Conservation (phyloP, 2,329 filamentous ascomycete species). For the Arthrobotrys sinensis region DNA sequence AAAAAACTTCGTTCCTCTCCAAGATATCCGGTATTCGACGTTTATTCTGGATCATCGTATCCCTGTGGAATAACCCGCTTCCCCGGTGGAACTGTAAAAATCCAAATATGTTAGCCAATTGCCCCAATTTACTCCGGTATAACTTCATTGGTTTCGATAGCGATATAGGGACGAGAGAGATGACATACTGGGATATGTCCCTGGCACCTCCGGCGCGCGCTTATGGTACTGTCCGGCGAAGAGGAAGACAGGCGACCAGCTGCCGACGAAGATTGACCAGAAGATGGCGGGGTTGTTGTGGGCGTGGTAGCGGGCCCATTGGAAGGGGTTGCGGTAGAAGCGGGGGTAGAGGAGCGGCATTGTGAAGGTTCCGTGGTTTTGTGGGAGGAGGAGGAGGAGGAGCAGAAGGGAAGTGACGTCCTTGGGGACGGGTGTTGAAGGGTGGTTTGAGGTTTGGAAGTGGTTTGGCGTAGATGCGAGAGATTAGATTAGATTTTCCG, state of each 20-base stretch:
- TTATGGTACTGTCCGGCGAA: conserved; percentile 81
- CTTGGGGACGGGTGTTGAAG: neutral
- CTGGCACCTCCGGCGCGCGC: conserved; percentile 79
- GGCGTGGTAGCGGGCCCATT: conserved; percentile 89
- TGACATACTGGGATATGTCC: conserved; percentile 90
- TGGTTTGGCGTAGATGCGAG: conserved; percentile 18
- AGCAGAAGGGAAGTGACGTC: conserved; percentile 6
- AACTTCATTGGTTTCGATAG: neutral
- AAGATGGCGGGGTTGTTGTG: conserved; percentile 93
- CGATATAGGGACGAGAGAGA: neutral
- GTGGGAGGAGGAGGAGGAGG: neutral
- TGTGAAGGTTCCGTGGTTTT: conserved; percentile 65
- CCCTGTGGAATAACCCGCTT: conserved; percentile 57
- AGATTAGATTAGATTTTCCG: conserved; percentile 55
- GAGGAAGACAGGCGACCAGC: conserved; percentile 79
- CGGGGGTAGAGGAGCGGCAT: conserved; percentile 78
- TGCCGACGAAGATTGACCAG: conserved; percentile 84
- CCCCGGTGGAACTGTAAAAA: conserved; percentile 46
- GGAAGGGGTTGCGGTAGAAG: conserved; percentile 87
- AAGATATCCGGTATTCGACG: neutral
- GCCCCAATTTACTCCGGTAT: neutral
- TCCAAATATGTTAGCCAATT: conserved; percentile 20
- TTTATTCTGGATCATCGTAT: conserved; percentile 52
- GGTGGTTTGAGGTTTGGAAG: conserved; percentile 13
- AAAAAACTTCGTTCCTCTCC: neutral